Conservation (phyloP, 148 eudicot genomes). For the Cornus kousa region DNA sequence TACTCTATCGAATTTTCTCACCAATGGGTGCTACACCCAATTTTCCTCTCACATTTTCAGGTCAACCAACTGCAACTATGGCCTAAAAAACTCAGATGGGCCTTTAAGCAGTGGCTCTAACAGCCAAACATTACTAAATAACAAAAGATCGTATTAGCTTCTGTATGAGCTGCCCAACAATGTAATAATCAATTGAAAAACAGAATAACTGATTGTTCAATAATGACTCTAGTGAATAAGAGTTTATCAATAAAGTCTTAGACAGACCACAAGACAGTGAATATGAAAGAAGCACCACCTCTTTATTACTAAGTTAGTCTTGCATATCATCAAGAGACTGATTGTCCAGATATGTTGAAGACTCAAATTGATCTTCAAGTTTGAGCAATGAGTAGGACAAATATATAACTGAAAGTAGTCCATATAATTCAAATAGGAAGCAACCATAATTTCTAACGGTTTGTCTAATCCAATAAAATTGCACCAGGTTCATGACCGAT, state of each 20-base stretch:
- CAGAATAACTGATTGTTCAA: background rate
- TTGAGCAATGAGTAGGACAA: no score
- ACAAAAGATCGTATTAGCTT: no score
- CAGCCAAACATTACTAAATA: no score
- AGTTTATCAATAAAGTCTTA: background rate
- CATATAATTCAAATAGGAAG: no score
- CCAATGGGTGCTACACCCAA: no score
- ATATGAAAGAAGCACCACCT: background rate
- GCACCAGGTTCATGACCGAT: background rate
- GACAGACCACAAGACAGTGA: background rate
- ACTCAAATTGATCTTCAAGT: background rate
- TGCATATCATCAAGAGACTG: background rate
- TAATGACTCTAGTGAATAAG: background rate
- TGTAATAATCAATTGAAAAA: no score
- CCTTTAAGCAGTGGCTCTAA: background rate
- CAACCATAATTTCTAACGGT: background rate
- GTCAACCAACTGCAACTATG: no score
- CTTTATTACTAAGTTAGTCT: no score
- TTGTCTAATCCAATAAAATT: background rate
- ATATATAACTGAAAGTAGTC: no score
- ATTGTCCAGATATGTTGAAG: background rate
- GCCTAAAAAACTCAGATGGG: background rate
- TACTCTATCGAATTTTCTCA: no score
- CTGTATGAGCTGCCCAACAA: no score
- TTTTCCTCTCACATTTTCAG: no score